These are phyloP conservation scores for Paracoccidioides brasiliensis DNA, from an alignment of 2,329 filamentous ascomycete genomes.

Conservation along the genomic window DNA sequence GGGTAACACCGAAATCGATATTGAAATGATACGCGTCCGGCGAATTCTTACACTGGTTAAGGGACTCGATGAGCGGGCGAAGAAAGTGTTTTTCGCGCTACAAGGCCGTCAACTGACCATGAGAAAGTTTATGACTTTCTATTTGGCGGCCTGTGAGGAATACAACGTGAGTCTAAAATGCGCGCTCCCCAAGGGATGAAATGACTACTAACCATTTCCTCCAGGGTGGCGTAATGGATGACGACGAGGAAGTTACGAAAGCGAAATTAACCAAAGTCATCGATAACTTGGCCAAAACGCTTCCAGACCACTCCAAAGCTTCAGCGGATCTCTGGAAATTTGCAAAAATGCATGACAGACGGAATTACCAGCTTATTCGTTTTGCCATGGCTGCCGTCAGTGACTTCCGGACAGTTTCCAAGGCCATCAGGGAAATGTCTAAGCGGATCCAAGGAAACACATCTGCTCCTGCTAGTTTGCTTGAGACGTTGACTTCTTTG, in stretches of 20 bases:
- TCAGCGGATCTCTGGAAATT: slow-evolving; percentile 76
- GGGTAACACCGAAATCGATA: slow-evolving; percentile 27
- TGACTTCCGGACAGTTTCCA: slow-evolving; percentile 82
- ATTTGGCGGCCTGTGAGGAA: slow-evolving; percentile 71
- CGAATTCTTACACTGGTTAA: slow-evolving; percentile 71
- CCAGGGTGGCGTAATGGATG: slow-evolving; percentile 59
- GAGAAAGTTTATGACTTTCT: slow-evolving; percentile 59
- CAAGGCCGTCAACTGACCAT: slow-evolving; percentile 65
- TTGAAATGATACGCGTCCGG: slow-evolving; percentile 60
- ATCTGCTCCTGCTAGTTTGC: slow-evolving; percentile 40
- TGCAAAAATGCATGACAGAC: slow-evolving; percentile 77
- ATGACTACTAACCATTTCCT: slow-evolving; percentile 1
- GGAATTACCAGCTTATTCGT: slow-evolving; percentile 76
- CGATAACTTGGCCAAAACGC: slow-evolving; percentile 56
- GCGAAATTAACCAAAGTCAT: slow-evolving; percentile 59
- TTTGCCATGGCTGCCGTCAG: slow-evolving; percentile 75
- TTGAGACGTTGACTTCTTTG: slow-evolving; percentile 70
- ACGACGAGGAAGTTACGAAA: slow-evolving; percentile 53
- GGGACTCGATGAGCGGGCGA: slow-evolving; percentile 62
- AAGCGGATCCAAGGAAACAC: slow-evolving; percentile 62
- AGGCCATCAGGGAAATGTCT: slow-evolving; percentile 78
- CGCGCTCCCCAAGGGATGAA: neutral
- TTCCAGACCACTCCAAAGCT: slow-evolving; percentile 62
- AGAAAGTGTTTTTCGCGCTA: slow-evolving; percentile 77
- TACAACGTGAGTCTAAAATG: slow-evolving; percentile 47